Percentiles rank a stretch among this genome's conserved stretches.
phyloP scores from a whole-genome alignment of 2,329 filamentous ascomycete species.

The Cercospora beticola region DNA sequence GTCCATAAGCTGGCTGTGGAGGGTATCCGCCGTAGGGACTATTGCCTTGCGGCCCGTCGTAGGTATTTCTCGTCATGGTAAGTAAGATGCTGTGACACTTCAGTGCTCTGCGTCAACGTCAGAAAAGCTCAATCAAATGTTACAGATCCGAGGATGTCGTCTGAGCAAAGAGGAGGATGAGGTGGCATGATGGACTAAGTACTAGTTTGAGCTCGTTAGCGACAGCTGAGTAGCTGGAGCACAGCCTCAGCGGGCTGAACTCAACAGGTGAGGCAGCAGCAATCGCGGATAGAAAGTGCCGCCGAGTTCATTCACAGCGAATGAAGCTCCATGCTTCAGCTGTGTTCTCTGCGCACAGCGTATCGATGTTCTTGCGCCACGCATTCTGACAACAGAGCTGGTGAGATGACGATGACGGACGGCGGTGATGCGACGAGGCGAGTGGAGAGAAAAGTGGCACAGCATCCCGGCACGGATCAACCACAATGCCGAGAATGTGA shows the following conservation, averaged over 20 bases:
- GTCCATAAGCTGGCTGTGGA: slow-evolving; percentile 23
- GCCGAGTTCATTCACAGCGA: neutral
- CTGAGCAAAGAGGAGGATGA: neutral
- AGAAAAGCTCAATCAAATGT: neutral
- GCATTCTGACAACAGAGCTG: neutral
- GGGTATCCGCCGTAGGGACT: slow-evolving; percentile 17
- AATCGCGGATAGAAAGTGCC: slow-evolving; percentile 6
- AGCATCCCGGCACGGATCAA: neutral
- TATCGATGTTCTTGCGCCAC: neutral
- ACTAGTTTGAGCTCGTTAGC: slow-evolving; percentile 1
- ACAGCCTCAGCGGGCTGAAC: slow-evolving; percentile 45
- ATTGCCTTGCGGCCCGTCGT: slow-evolving; percentile 17
- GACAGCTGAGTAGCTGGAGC: slow-evolving; percentile 15
- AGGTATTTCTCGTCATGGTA: slow-evolving; percentile 24
- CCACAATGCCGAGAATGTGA: neutral
- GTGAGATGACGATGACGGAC: neutral
- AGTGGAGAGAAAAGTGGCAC: neutral
- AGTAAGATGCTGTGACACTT: neutral
- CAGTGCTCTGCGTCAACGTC: neutral
- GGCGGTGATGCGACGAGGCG: neutral
- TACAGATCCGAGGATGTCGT: neutral
- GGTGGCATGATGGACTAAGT: neutral
- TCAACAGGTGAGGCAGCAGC: slow-evolving; percentile 52
- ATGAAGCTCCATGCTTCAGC: neutral
- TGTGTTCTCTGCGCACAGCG: neutral